These are phyloP conservation scores for Trebouxia gelatinosa DNA, from an alignment of 163 green algal genomes.

Conservation along the genomic window DNA sequence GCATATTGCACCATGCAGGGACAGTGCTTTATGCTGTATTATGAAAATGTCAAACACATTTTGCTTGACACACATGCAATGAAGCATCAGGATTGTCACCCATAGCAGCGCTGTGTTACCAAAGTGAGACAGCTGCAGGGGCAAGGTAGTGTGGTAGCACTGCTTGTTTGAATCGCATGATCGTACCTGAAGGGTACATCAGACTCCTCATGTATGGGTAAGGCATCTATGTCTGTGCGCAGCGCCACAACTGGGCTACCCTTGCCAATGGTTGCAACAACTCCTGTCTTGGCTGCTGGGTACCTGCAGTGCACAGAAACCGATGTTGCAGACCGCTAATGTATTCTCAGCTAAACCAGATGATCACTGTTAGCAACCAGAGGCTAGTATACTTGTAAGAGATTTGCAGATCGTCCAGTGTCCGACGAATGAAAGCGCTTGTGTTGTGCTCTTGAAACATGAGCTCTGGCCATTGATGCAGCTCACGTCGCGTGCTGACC, in stretches of 20 bases:
- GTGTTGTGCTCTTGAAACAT: slow-evolving; percentile 50
- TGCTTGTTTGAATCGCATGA: no score
- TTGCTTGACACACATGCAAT: no score
- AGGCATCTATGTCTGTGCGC: slow-evolving; percentile 89
- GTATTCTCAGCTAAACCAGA: neutral
- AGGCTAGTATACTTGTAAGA: slow-evolving; percentile 33
- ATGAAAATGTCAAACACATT: no score
- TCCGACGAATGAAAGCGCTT: slow-evolving; percentile 32
- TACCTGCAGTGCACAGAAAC: slow-evolving; percentile 1
- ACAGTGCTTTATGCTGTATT: no score
- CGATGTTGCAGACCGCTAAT: no score
- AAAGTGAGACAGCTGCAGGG: no score
- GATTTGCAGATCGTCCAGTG: slow-evolving; percentile 47
- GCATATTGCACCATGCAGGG: no score
- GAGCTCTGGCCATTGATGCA: slow-evolving; percentile 51
- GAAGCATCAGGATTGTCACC: neutral
- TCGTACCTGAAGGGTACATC: slow-evolving; percentile 36
- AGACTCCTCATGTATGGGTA: slow-evolving; percentile 79
- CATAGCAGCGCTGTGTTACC: no score
- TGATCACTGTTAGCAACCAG: no score
- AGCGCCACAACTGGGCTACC: slow-evolving; percentile 74
- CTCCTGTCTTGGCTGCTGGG: slow-evolving; percentile 53
- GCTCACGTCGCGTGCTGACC: slow-evolving; percentile 33
- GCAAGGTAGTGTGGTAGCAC: no score
- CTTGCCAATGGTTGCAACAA: slow-evolving; percentile 73